phyloP scores from a whole-genome alignment of 768 basidiomycete species.

The Mycena galericulata region DNA sequence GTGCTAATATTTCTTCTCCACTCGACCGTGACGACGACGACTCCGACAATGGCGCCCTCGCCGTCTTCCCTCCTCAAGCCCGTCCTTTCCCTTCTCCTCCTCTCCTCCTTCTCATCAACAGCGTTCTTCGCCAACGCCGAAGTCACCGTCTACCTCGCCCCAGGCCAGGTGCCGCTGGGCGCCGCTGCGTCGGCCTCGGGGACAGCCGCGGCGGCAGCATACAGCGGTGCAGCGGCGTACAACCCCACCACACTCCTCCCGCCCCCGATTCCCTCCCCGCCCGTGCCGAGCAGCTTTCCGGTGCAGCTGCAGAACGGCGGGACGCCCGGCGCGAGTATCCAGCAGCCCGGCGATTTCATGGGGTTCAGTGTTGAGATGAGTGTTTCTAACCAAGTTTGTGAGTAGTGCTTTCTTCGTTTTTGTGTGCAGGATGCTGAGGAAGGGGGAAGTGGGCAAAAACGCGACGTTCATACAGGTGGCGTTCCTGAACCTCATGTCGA shows the following conservation, averaged over 20 bases:
- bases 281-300: constrained; percentile 56
- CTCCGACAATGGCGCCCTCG: too few relatives aligned
- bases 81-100: too few relatives aligned
- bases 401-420: constrained; percentile 26
- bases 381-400: constrained; percentile 54
- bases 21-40: too few relatives aligned
- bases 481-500: constrained; percentile 69
- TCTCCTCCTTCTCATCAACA: too few relatives aligned
- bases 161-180: not conserved
- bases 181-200: not conserved
- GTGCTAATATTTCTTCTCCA: too few relatives aligned
- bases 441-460: constrained; percentile 2
- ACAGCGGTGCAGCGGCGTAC: constrained; percentile 6
- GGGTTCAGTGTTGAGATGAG: constrained; percentile 61
- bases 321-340: constrained; percentile 50
- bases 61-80: too few relatives aligned
- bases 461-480: constrained; percentile 51
- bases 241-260: constrained; percentile 62
- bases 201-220: not conserved
- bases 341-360: constrained; percentile 45
- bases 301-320: constrained; percentile 55
- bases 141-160: constrained; percentile 1
- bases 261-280: constrained; percentile 60
- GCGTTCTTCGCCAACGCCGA: not conserved
- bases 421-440: constrained; percentile 37